Conservation (phyloP, 192 early-diverging fungal genomes). For the Backusella circina region DNA sequence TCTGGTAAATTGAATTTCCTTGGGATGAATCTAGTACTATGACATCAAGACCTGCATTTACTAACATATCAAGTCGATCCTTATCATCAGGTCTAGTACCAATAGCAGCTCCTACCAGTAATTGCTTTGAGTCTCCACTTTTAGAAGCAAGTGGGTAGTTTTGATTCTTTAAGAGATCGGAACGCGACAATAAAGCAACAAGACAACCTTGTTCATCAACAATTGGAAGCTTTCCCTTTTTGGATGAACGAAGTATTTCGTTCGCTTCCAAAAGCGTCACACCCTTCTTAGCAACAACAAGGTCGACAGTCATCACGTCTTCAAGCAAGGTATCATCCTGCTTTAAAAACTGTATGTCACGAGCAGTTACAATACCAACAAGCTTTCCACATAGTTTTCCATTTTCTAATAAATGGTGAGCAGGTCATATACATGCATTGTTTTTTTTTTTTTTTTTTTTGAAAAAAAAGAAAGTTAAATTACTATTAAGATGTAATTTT, state of each 20-base stretch:
- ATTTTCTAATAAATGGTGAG: conserved; percentile 42
- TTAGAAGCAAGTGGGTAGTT: conserved; percentile 94
- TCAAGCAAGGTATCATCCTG: conserved; percentile 62
- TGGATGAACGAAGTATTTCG: conserved; percentile 78
- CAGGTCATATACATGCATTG: background rate
- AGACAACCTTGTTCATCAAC: conserved; percentile 81
- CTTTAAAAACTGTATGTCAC: conserved; percentile 92
- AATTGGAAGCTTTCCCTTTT: conserved; percentile 97
- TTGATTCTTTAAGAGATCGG: conserved; percentile 95
- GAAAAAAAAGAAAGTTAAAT: background rate
- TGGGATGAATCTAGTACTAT: conserved; percentile 95
- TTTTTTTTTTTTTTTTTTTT: background rate
- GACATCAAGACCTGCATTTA: conserved; percentile 94
- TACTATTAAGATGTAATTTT: background rate
- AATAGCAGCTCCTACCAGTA: conserved; percentile 92
- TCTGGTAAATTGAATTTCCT: conserved; percentile 91
- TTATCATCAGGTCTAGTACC: conserved; percentile 89
- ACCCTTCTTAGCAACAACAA: conserved; percentile 82
- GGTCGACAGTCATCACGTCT: conserved; percentile 87
- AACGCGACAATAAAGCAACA: conserved; percentile 87
- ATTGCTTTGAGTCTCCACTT: conserved; percentile 75
- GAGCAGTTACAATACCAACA: conserved; percentile 93
- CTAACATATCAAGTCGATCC: conserved; percentile 76
- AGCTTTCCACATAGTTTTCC: conserved; percentile 88
- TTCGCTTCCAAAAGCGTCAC: conserved; percentile 91